Base-by-base conservation (phyloP, 2,329 filamentous ascomycete genomes). In the Kalmusia sp. region DNA sequence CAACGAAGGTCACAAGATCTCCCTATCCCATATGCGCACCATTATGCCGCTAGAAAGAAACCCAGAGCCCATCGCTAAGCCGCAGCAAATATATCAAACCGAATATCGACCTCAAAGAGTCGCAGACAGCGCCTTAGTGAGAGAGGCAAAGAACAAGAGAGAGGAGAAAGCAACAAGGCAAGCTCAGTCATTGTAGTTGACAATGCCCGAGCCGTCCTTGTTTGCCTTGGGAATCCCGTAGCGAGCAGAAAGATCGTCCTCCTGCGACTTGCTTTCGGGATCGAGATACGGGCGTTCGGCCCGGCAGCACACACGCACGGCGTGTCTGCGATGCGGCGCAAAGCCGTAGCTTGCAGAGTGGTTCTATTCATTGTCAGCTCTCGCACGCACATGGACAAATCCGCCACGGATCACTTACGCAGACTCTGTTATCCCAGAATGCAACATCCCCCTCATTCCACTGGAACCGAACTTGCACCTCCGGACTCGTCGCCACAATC, bases 381-480 rank as follows among this genome's bases (percentile, higher is more conserved):
- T 9, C 3, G 34, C n/a, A n/a, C n/a, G n/a, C n/a, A n/a, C n/a
- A n/a, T n/a, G n/a, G n/a, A n/a, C n/a, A n/a, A n/a, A n/a, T n/a
- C n/a, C n/a, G n/a, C n/a, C n/a, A 17, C 19, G 15, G 17, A 4
- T 9, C 17, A 58, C 62, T 45, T 58, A 85, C 81, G 39, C 78
- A 80, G 31, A 80, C 74, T 15, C 86, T 76, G 58, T 89, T 89
- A 65, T 89, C 87, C 87, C 87, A 90, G 52, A 90, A 80, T 0
- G 86, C 86, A 1, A 90, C 84, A 52, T 88, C 87, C 35, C 84
- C 81, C 57, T 84, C 81, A 37, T 80, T 78, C 87, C 87, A 89
- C 59, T 83, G 80, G 64, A 88, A 85, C 15, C 88, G 81, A 5
- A 84, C 87, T 62, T 91, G 88, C 54, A 88, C 79, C 70, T 92